Percentiles rank a stretch among this genome's conserved stretches.
Evolutionary conservation across 2,329 filamentous ascomycete genomes (phyloP).

Genomic region (Calonectria pauciramosa): DNA sequence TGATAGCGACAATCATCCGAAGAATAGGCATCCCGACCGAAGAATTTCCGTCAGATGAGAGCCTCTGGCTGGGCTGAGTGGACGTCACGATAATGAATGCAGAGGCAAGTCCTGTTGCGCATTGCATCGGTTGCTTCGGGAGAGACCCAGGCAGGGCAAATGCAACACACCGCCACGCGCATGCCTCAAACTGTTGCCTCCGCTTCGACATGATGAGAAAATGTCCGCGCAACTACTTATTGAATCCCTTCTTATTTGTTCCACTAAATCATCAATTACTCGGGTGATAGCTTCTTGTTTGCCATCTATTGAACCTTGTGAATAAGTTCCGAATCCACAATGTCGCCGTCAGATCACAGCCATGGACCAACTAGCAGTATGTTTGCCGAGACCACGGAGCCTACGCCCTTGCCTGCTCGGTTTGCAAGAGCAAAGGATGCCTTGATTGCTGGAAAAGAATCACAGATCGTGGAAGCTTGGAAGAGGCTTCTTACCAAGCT

Average conservation of each 20-base stretch:
- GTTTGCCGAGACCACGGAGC: slow-evolving; percentile 44
- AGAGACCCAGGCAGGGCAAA: slow-evolving; percentile 25
- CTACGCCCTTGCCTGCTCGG: slow-evolving; percentile 54
- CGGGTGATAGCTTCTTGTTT: not conserved
- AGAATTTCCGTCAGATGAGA: slow-evolving; percentile 39
- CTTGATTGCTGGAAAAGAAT: slow-evolving; percentile 55
- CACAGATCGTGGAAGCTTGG: slow-evolving; percentile 55
- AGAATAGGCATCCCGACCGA: slow-evolving; percentile 42
- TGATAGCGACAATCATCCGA: slow-evolving; percentile 40
- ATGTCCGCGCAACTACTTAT: not conserved
- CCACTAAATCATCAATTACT: not conserved
- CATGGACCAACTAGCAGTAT: slow-evolving; percentile 45
- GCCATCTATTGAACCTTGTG: not conserved
- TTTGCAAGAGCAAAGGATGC: slow-evolving; percentile 57
- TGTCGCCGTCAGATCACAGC: slow-evolving; percentile 33
- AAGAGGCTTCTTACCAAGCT: slow-evolving; percentile 54
- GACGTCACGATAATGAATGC: slow-evolving; percentile 30
- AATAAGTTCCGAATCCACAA: slow-evolving; percentile 7
- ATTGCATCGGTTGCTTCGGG: slow-evolving; percentile 18
- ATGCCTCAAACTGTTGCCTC: not conserved
- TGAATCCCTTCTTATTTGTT: not conserved
- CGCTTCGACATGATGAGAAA: slow-evolving; percentile 17
- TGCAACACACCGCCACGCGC: slow-evolving; percentile 13
- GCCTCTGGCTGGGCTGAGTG: slow-evolving; percentile 1
- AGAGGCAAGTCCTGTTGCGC: slow-evolving; percentile 13